Evolutionary conservation across 495 filamentous ascomycete species (phyloP), one percentile per base, ranked within the genome.

Genomic region (Neurospora sp.): DNA sequence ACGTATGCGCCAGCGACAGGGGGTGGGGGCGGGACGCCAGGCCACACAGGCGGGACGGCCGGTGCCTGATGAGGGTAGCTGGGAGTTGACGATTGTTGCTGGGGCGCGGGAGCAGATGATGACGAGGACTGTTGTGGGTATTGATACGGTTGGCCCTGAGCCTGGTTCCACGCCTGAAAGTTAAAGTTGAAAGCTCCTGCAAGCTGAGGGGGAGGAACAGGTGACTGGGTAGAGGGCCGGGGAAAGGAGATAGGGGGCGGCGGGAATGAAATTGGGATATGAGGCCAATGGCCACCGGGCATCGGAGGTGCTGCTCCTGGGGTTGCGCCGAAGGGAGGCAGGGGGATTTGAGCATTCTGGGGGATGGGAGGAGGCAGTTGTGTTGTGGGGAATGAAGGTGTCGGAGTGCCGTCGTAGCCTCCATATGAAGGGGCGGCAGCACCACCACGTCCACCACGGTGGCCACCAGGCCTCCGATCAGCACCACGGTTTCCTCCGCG

Each of bases 1-100:
- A 93, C 85, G 70, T 90, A 89, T 2, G 87, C 84, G 40, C 87
- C 89, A n/a, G 82, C 77, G 1, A 84, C 82, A 38, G 77, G 69
- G 48, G 76, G 68, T 42, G 76, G 74, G 35, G 75, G 73, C 27
- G 79, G 72, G 18, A 65, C 72, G 39, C 44, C 70, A 45, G 76
- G 39, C 40, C 74, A 75, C 3, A 73, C 48, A 40, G 70, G 48
- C 41, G 68, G 69, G 14, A 70, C 5, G 27, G 27, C 48, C 22
- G 70, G 70, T 27, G 69, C 12, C 18, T 69, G 45, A 44, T 69
- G 48, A 40, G 38, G 14, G 70, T n/a, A 72, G 72, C 69, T 71
- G 74, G 20, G 61, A 41, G 41, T 73, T 61, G 39, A 39, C 65
- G n/a, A 69, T 31, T 41, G 65, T 38, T 72, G 61, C 9, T 40